Percentiles rank a stretch among this genome's conserved stretches.
Evolutionary conservation across 1,284 basidiomycete genomes (phyloP).

Genomic region (Cryptococcus sp.): DNA sequence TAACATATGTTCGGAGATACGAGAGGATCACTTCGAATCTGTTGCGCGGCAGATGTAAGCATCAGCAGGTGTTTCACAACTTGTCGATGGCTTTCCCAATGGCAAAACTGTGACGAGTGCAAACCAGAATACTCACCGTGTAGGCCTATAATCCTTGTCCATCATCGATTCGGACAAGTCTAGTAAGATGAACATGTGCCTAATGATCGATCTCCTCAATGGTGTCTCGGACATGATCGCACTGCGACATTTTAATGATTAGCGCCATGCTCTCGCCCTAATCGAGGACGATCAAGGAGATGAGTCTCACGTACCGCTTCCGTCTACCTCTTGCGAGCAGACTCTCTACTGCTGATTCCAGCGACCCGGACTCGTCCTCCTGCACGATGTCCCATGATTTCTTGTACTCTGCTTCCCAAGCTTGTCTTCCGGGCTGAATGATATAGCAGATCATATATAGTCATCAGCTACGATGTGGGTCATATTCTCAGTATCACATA

Average conservation of each 20-base stretch:
- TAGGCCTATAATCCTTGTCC: constrained; percentile 93
- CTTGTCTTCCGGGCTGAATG: constrained; percentile 42
- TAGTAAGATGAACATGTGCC: constrained; percentile 86
- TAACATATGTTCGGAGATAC: constrained; percentile 84
- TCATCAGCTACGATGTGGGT: not conserved
- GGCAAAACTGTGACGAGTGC: too few relatives aligned
- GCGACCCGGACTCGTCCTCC: constrained; percentile 89
- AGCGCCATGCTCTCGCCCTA: not conserved
- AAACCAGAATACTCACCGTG: constrained; percentile 57
- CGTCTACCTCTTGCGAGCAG: constrained; percentile 81
- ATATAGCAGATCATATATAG: not conserved
- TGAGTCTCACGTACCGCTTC: constrained; percentile 63
- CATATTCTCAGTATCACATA: constrained; percentile 2
- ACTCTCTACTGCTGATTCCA: constrained; percentile 86
- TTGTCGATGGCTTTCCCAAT: too few relatives aligned
- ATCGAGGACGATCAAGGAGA: not conserved
- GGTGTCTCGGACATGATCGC: constrained; percentile 72
- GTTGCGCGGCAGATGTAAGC: not conserved
- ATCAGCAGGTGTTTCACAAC: too few relatives aligned
- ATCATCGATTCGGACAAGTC: constrained; percentile 90
- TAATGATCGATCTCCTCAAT: constrained; percentile 91
- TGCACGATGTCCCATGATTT: constrained; percentile 96
- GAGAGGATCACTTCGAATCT: constrained; percentile 81
- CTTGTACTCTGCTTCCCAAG: constrained; percentile 94
- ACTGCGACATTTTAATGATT: constrained; percentile 26